Evolutionary conservation across 345 rosid species (phyloP).

Genomic region (Hibiscus tridactylites): DNA sequence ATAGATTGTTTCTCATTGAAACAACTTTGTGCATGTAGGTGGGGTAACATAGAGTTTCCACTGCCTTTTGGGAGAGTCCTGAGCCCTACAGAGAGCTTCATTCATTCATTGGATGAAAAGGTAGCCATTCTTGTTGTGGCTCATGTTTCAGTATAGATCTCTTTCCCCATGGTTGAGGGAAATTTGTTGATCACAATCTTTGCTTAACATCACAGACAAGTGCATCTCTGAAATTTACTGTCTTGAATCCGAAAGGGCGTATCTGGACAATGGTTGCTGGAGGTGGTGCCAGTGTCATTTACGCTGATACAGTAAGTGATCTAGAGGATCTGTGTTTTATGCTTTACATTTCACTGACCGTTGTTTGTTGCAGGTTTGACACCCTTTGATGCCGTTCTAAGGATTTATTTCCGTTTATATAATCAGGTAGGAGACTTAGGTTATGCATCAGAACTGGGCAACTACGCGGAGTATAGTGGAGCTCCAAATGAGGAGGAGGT

Average conservation of each 20-base stretch:
- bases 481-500: conserved; percentile 99
- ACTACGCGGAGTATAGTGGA: conserved; percentile 97
- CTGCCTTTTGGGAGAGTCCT: conserved; percentile 94
- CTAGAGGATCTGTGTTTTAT: background rate
- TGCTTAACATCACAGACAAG: conserved; percentile 57
- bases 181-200: conserved; percentile 2
- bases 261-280: conserved; percentile 99
- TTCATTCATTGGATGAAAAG: conserved; percentile 91
- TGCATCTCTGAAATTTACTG: conserved; percentile 90
- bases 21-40: conserved; percentile 33
- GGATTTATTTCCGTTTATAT: conserved; percentile 6
- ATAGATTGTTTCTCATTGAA: background rate
- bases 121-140: conserved; percentile 25
- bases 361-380: background rate
- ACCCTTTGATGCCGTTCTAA: background rate
- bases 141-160: background rate
- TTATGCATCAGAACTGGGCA: conserved; percentile 90
- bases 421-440: conserved; percentile 95
- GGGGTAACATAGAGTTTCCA: conserved; percentile 87
- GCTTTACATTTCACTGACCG: background rate
- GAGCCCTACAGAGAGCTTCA: conserved; percentile 68
- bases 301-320: conserved; percentile 80
- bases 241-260: conserved; percentile 88
- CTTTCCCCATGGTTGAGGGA: background rate
- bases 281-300: conserved; percentile 97